Evolutionary conservation across 2,329 filamentous ascomycete genomes (phyloP).

Genomic region (Trichophyton benhamiae): DNA sequence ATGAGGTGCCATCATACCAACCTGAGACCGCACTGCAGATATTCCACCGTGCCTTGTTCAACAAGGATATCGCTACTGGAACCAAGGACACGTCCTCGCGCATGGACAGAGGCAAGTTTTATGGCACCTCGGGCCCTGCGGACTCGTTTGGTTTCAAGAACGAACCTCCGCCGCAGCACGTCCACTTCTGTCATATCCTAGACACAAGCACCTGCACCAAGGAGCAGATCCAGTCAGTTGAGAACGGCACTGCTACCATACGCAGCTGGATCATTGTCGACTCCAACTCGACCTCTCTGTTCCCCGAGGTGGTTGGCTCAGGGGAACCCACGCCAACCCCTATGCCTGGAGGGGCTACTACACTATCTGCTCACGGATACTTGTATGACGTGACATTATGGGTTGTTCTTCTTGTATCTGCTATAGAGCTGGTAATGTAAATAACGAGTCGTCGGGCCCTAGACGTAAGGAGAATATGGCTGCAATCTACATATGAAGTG

Average conservation of each 20-base stretch:
- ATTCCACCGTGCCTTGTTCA: slow-evolving; percentile 25
- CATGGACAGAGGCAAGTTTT: not conserved
- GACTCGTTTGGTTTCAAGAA: not conserved
- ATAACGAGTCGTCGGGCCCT: not conserved
- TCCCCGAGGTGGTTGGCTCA: not conserved
- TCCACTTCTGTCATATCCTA: not conserved
- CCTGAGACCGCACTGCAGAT: slow-evolving; percentile 28
- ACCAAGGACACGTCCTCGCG: not conserved
- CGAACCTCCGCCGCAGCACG: not conserved
- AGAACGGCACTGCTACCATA: not conserved
- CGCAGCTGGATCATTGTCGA: not conserved
- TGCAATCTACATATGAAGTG: no score
- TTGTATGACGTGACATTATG: not conserved
- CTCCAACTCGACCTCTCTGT: not conserved
- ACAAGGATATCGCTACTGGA: slow-evolving; percentile 26
- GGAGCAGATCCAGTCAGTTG: not conserved
- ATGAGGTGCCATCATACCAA: slow-evolving; percentile 27
- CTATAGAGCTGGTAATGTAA: not conserved
- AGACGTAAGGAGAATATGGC: no score
- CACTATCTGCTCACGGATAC: not conserved
- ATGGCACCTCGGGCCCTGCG: not conserved
- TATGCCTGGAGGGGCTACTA: not conserved
- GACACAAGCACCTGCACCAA: slow-evolving; percentile 1
- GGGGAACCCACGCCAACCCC: not conserved
- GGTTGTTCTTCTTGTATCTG: not conserved